Conservation (phyloP, 148 eudicot genomes). For the Persicaria tinctoria region DNA sequence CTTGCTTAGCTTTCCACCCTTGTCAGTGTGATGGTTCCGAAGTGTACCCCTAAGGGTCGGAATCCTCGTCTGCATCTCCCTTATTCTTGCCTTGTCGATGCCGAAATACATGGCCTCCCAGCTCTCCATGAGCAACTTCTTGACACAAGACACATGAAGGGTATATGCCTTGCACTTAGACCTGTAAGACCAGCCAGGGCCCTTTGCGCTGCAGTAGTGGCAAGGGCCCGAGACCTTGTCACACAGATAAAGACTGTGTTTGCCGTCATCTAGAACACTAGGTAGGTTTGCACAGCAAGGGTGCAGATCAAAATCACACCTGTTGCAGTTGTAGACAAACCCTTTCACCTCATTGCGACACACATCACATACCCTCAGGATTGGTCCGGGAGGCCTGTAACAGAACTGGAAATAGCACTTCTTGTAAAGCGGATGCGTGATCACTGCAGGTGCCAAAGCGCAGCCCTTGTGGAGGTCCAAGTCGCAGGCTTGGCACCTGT, state of each 20-base stretch:
- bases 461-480: slow-evolving; percentile 28
- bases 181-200: slow-evolving; percentile 33
- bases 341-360: slow-evolving; percentile 26
- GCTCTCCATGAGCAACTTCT: slow-evolving; percentile 26
- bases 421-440: slow-evolving; percentile 32
- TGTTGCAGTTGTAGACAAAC: slow-evolving; percentile 34
- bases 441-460: slow-evolving; percentile 19
- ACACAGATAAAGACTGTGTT: slow-evolving; percentile 20
- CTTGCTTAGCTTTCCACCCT: slow-evolving; percentile 20
- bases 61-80: slow-evolving; percentile 24
- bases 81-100: slow-evolving; percentile 17
- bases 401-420: slow-evolving; percentile 30
- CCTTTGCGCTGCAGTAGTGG: slow-evolving; percentile 27
- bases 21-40: slow-evolving; percentile 9
- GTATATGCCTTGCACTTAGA: slow-evolving; percentile 27
- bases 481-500: slow-evolving; percentile 21
- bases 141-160: slow-evolving; percentile 28
- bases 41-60: slow-evolving; percentile 22
- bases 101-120: slow-evolving; percentile 27
- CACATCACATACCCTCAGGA: slow-evolving; percentile 22
- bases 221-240: slow-evolving; percentile 29
- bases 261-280: slow-evolving; percentile 26
- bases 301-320: slow-evolving; percentile 30
- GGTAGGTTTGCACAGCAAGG: slow-evolving; percentile 32
- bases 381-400: slow-evolving; percentile 20